Conservation (phyloP, 208 protist species). For the Crithidia sp. region DNA sequence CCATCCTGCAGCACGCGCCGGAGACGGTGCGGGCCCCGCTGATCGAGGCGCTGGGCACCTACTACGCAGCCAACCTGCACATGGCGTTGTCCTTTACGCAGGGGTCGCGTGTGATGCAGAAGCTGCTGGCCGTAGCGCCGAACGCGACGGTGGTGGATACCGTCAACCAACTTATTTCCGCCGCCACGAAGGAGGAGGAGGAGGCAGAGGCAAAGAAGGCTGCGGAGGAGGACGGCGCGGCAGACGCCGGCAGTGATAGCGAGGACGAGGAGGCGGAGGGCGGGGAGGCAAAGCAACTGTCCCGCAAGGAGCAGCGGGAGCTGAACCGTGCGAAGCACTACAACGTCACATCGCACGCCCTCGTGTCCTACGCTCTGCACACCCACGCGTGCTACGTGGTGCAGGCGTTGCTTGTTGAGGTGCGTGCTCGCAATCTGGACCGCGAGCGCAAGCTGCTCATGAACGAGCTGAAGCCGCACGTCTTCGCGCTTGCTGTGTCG, state of each 20-base stretch:
- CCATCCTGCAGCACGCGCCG: slow-evolving; percentile 57
- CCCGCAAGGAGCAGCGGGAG: slow-evolving; percentile 60
- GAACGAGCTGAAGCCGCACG: slow-evolving; percentile 87
- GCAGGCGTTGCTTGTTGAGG: slow-evolving; percentile 79
- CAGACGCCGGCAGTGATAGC: slow-evolving; percentile 24
- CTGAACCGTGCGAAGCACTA: slow-evolving; percentile 75
- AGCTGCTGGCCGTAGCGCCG: slow-evolving; percentile 71
- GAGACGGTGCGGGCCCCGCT: slow-evolving; percentile 52
- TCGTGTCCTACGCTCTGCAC: slow-evolving; percentile 84
- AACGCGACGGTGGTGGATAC: slow-evolving; percentile 63
- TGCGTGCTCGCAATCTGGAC: slow-evolving; percentile 62
- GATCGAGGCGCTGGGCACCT: slow-evolving; percentile 36
- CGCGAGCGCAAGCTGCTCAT: slow-evolving; percentile 68
- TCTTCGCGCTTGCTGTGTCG: slow-evolving; percentile 82
- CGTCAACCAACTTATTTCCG: slow-evolving; percentile 46
- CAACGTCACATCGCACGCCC: slow-evolving; percentile 53
- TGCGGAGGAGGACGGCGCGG: slow-evolving; percentile 15
- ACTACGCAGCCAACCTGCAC: slow-evolving; percentile 51
- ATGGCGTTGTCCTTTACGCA: slow-evolving; percentile 64
- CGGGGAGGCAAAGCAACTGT: slow-evolving; percentile 35
- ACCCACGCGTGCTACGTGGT: slow-evolving; percentile 83
- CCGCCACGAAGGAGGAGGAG: slow-evolving; percentile 48
- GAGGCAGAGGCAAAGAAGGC: slow-evolving; percentile 37
- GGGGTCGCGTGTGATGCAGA: slow-evolving; percentile 88
- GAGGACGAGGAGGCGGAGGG: slow-evolving; percentile 25